Conservation (phyloP, 805 yeast species). For the Ogataea paradorogensis region DNA sequence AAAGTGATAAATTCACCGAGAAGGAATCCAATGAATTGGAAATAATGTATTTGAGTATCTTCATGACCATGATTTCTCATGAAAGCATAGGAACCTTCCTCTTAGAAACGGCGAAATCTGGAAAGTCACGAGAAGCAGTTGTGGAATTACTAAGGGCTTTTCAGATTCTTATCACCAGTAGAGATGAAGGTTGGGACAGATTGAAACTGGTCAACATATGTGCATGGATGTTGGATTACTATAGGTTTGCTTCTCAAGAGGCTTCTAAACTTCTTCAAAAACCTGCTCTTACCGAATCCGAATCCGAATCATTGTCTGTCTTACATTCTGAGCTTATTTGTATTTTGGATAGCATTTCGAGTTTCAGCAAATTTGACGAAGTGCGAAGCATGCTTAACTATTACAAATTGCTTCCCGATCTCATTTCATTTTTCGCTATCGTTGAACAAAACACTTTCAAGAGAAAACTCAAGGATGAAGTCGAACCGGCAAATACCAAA, state of each 20-base stretch:
- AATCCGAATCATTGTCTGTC: conserved; percentile 9
- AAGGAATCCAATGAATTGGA: conserved; percentile 15
- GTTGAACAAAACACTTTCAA: conserved; percentile 42
- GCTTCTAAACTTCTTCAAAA: conserved; percentile 21
- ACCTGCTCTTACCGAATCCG: conserved; percentile 1
- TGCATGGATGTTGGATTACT: conserved; percentile 40
- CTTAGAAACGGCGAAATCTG: conserved; percentile 5
- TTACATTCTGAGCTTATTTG: conserved; percentile 22
- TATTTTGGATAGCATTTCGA: conserved; percentile 41
- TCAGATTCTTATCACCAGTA: conserved; percentile 39
- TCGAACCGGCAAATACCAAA: conserved; percentile 15
- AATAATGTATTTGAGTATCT: conserved; percentile 24
- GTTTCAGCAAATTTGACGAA: conserved; percentile 39
- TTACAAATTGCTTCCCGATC: conserved; percentile 35
- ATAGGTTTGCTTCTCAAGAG: conserved; percentile 18
- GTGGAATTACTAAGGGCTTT: conserved; percentile 24
- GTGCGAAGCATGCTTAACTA: conserved; percentile 41
- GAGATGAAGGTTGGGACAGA: conserved; percentile 39
- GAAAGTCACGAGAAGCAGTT: conserved; percentile 3
- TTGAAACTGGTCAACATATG: conserved; percentile 37
- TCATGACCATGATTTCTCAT: conserved; percentile 27
- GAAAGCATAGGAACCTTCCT: conserved; percentile 34
- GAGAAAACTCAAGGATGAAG: conserved; percentile 31
- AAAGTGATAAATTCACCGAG: conserved; percentile 17
- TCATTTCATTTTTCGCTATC: conserved; percentile 37